Base-by-base conservation (phyloP, 148 eudicot species). In the Vaccinium myrtillus region DNA sequence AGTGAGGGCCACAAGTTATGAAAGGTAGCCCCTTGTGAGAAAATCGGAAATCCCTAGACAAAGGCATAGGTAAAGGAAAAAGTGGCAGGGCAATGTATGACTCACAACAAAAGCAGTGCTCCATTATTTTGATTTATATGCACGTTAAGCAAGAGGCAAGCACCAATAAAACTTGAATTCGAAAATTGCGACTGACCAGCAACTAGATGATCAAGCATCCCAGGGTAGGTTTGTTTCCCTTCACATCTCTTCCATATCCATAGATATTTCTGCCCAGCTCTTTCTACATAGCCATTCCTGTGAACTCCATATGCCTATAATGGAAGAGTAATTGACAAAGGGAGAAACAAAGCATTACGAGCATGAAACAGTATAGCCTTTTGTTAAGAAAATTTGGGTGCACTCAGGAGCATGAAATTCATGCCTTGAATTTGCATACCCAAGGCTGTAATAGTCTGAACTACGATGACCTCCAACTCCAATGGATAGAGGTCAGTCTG, bases 141-240 rank as follows among this genome's bases (percentile, higher is more conserved):
- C 70, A 58, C 49, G 58, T 56, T 56, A 19, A 58, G 46, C n/a
- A 6, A 75, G 48, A 67, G 46, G 46, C 8, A 70, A 61, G 25
- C 5, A 0, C 46, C 39, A 46, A 56, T 70, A 46, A 53, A 81
- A 30, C 75, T 71, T 15, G 32, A 55, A 82, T n/a, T 4, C 48
- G 49, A 43, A 81, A 19, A 70, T 30, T 67, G 82, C 15, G 59
- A 75, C 91, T 82, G 70, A 94, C 98, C 98, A 85, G 98, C 98
- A 89, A 94, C 98, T 75, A 95, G 90, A 91, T 95, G 98, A 88
- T 95, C 98, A 82, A 94, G 98, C 94, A 92, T 94, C 69, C 98
- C 98, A 55, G 98, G 98, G 88, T 84, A 95, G 16, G 96, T 95
- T 59, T 90, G 81, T 87, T 95, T 95, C 12, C 14, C 58, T 84